Evolutionary conservation across 2,329 filamentous ascomycete species (phyloP).

Genomic region (Diaporthe batatas): DNA sequence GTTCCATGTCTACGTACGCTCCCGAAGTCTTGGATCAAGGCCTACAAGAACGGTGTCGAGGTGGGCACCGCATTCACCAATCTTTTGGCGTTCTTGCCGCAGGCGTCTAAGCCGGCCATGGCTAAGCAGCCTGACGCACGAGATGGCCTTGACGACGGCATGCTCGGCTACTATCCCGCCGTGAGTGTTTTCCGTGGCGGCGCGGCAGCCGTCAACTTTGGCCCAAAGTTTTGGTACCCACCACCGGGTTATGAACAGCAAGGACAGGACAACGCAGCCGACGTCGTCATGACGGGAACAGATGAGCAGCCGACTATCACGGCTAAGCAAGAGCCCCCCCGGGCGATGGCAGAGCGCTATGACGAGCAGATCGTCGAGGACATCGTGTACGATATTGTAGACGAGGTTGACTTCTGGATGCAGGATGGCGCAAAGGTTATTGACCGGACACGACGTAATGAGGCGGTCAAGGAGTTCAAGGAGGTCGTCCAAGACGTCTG

Average conservation of each 20-base stretch:
- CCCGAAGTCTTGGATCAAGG: constrained; percentile 85
- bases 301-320: constrained; percentile 47
- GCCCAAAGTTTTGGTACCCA: constrained; percentile 91
- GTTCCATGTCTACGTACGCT: constrained; percentile 84
- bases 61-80: constrained; percentile 91
- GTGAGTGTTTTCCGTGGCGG: constrained; percentile 93
- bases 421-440: constrained; percentile 72
- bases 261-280: constrained; percentile 54
- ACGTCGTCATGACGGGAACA: constrained; percentile 62
- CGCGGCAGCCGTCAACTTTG: constrained; percentile 93
- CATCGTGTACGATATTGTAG: constrained; percentile 90
- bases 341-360: constrained; percentile 82
- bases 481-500: constrained; percentile 73
- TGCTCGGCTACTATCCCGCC: constrained; percentile 95
- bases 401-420: constrained; percentile 92
- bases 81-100: constrained; percentile 90
- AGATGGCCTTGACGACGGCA: constrained; percentile 91
- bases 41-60: constrained; percentile 92
- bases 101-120: constrained; percentile 80
- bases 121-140: constrained; percentile 76
- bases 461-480: constrained; percentile 70
- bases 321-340: constrained; percentile 52
- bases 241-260: constrained; percentile 70
- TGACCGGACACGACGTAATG: constrained; percentile 60
- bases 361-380: constrained; percentile 96